Percentiles rank a stretch among this genome's conserved stretches.
Evolutionary conservation across 2,329 filamentous ascomycete species (phyloP).

Genomic region (Penicillium sclerotigenum): DNA sequence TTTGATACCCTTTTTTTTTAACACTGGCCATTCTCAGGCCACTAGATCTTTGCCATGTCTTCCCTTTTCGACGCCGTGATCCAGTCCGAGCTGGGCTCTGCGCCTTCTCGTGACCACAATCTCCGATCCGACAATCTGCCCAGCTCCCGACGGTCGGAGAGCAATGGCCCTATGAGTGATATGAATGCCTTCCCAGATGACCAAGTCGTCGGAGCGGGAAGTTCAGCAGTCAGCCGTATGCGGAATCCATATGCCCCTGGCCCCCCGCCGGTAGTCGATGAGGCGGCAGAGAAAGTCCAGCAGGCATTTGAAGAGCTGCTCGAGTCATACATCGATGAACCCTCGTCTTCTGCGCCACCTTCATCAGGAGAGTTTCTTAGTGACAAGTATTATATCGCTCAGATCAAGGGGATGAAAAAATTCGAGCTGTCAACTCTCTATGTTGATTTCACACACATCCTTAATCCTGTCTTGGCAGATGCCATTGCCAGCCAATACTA

Average conservation of each 20-base stretch:
- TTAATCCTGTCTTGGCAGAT: slow-evolving; percentile 76
- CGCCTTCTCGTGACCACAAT: slow-evolving; percentile 27
- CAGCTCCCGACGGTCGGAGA: slow-evolving; percentile 55
- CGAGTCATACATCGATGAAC: slow-evolving; percentile 59
- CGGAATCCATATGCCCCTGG: slow-evolving; percentile 51
- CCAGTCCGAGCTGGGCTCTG: slow-evolving; percentile 42
- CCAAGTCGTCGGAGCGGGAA: slow-evolving; percentile 55
- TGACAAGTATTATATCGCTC: slow-evolving; percentile 65
- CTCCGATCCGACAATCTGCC: slow-evolving; percentile 42
- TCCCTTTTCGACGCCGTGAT: slow-evolving; percentile 43
- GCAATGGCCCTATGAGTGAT: slow-evolving; percentile 54
- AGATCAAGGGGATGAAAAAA: slow-evolving; percentile 61
- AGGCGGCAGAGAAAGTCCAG: slow-evolving; percentile 61
- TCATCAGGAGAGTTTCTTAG: slow-evolving; percentile 55
- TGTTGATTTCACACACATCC: slow-evolving; percentile 72
- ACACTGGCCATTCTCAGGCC: slow-evolving; percentile 25
- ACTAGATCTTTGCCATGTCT: slow-evolving; percentile 35
- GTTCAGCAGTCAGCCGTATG: slow-evolving; percentile 48
- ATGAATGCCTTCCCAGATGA: slow-evolving; percentile 60
- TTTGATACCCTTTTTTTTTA: slow-evolving; percentile 14
- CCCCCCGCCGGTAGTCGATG: slow-evolving; percentile 58
- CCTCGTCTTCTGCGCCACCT: slow-evolving; percentile 51
- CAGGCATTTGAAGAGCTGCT: slow-evolving; percentile 62
- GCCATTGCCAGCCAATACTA: slow-evolving; percentile 91
- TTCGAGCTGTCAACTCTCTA: slow-evolving; percentile 64